Evolutionary conservation across 305 asterid species (phyloP).

Genomic region (Plantago coronopus): DNA sequence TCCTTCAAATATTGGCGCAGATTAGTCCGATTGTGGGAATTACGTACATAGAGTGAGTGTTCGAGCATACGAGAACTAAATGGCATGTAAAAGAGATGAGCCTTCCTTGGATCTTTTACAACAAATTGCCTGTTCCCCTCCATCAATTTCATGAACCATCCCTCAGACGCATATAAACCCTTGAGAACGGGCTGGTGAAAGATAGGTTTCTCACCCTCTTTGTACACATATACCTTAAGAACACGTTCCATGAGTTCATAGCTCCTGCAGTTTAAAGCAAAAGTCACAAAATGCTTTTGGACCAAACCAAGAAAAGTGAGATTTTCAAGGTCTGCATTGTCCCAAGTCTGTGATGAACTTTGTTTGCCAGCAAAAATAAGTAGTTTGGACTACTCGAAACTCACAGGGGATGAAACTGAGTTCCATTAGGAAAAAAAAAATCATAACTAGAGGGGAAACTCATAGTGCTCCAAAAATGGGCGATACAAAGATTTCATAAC

Average conservation of each 20-base stretch:
- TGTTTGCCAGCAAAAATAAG: background rate
- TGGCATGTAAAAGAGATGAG: constrained; percentile 89
- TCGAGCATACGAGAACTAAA: constrained; percentile 82
- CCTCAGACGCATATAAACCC: constrained; percentile 90
- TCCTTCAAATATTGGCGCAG: constrained; percentile 65
- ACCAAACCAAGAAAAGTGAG: background rate
- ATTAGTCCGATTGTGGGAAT: constrained; percentile 77
- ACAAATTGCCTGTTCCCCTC: constrained; percentile 59
- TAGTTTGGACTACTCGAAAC: background rate
- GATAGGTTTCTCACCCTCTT: constrained; percentile 80
- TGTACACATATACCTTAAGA: constrained; percentile 68
- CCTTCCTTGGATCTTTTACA: constrained; percentile 72
- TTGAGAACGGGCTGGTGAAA: constrained; percentile 83
- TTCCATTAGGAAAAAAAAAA: no score
- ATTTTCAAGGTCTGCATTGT: constrained; percentile 6
- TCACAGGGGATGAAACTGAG: no score
- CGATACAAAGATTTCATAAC: background rate
- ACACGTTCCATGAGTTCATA: constrained; percentile 80
- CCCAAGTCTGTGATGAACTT: constrained; percentile 2
- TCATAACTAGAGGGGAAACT: no score
- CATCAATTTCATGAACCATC: constrained; percentile 97
- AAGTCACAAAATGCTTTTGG: constrained; percentile 3
- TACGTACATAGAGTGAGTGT: constrained; percentile 57
- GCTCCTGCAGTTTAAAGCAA: constrained; percentile 47
- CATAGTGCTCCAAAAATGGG: background rate